These are phyloP conservation scores for Tricladium varicosporioides DNA, from an alignment of 2,329 filamentous ascomycete genomes.

Conservation along the genomic window DNA sequence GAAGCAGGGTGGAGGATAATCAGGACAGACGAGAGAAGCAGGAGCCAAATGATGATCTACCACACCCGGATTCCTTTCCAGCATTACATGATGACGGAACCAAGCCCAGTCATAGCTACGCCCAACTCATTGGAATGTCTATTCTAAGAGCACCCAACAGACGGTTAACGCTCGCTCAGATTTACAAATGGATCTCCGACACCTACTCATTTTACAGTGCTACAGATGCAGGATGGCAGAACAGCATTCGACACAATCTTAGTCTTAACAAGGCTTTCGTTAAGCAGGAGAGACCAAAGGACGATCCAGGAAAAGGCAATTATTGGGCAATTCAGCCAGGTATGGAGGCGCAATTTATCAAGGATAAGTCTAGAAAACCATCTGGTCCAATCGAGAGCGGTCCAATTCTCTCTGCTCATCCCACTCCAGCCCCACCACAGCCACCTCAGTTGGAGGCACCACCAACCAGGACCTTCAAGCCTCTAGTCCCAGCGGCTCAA, in stretches of 20 bases:
- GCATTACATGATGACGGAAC: conserved; percentile 77
- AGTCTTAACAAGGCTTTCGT: conserved; percentile 96
- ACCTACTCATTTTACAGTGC: conserved; percentile 85
- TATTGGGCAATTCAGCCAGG: conserved; percentile 95
- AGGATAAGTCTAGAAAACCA: conserved; percentile 73
- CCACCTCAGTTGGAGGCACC: conserved; percentile 18
- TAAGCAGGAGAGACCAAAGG: conserved; percentile 93
- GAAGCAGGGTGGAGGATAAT: conserved; percentile 57
- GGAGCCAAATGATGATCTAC: conserved; percentile 34
- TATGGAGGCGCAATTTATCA: conserved; percentile 84
- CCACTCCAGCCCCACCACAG: conserved; percentile 16
- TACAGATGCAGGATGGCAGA: conserved; percentile 91
- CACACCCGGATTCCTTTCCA: conserved; percentile 63
- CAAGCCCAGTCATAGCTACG: conserved; percentile 92
- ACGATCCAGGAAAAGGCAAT: conserved; percentile 95
- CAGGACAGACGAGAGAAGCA: conserved; percentile 38
- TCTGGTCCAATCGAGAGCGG: conserved; percentile 53
- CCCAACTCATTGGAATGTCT: conserved; percentile 93
- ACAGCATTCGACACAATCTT: conserved; percentile 97
- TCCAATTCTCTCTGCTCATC: conserved; percentile 28
- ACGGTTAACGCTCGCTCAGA: conserved; percentile 85
- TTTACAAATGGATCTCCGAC: conserved; percentile 99
- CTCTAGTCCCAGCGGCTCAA: conserved; percentile 24
- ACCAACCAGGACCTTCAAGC: conserved; percentile 27
- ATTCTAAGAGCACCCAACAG: conserved; percentile 83